These are phyloP conservation scores for Pseudogymnoascus sp. DNA, from an alignment of 2,329 filamentous ascomycete species.

Conservation along the genomic window DNA sequence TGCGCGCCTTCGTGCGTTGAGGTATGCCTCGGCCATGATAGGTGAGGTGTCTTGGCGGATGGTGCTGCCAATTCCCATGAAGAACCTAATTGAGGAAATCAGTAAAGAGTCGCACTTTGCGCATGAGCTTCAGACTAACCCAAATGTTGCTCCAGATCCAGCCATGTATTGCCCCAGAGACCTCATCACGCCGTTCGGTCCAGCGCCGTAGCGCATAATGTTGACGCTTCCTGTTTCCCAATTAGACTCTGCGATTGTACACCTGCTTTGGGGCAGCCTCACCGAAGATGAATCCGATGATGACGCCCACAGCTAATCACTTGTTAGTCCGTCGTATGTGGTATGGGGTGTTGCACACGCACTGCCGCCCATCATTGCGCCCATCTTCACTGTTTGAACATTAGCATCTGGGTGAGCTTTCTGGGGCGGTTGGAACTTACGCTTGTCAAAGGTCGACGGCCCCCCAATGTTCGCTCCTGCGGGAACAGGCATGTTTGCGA, in stretches of 20 bases:
- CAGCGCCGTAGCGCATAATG: slow-evolving; percentile 91
- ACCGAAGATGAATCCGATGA: slow-evolving; percentile 98
- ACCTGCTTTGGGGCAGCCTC: slow-evolving; percentile 24
- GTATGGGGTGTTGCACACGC: slow-evolving; percentile 36
- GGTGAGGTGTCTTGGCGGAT: slow-evolving; percentile 83
- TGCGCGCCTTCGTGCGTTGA: slow-evolving; percentile 63
- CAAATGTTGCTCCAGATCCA: slow-evolving; percentile 90
- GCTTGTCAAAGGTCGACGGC: slow-evolving; percentile 63
- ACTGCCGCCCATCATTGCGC: slow-evolving; percentile 97
- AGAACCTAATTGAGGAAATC: slow-evolving; percentile 53
- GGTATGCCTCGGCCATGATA: slow-evolving; percentile 66
- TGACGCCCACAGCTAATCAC: slow-evolving; percentile 73
- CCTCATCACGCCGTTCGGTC: slow-evolving; percentile 85
- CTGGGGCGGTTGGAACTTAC: slow-evolving; percentile 38
- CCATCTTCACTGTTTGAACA: slow-evolving; percentile 75
- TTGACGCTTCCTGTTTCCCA: slow-evolving; percentile 68
- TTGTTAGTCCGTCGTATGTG: slow-evolving; percentile 19
- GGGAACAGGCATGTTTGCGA: slow-evolving; percentile 35
- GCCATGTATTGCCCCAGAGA: slow-evolving; percentile 96
- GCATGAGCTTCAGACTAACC: slow-evolving; percentile 47
- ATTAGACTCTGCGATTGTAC: neutral
- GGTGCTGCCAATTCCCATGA: slow-evolving; percentile 97
- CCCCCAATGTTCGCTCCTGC: slow-evolving; percentile 44
- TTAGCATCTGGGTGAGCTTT: slow-evolving; percentile 17
- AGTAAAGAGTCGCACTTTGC: slow-evolving; percentile 16